Percentiles rank a stretch among this genome's conserved stretches.
Conservation (phyloP, 73 alveolate species). For the Paramecium tetraurelia region DNA sequence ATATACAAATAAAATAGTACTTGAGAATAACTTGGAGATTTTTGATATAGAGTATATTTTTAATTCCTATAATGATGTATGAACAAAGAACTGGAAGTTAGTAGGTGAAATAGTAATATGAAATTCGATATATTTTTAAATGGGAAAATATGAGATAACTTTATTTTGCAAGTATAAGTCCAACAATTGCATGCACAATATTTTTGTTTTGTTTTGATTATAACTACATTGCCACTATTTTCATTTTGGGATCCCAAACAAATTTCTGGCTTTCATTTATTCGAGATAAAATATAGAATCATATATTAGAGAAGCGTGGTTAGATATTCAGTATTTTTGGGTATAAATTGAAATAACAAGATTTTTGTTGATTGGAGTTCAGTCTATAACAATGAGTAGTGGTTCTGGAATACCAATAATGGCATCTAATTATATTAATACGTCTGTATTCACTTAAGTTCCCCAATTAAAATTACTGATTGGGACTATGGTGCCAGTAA, state of each 20-base stretch:
- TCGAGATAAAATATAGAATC: background rate
- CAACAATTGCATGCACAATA: conserved; percentile 7
- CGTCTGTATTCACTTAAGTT: background rate
- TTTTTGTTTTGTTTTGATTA: conserved; percentile 47
- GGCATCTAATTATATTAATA: conserved; percentile 26
- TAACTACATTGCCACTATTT: background rate
- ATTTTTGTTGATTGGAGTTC: background rate
- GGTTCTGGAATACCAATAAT: background rate
- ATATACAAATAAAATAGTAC: background rate
- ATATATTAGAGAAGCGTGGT: conserved; percentile 2
- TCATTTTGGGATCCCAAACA: conserved; percentile 1
- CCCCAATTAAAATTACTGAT: conserved; percentile 26
- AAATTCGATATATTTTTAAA: background rate
- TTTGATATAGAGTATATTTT: background rate
- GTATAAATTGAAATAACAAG: background rate
- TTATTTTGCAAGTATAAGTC: conserved; percentile 18
- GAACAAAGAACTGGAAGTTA: conserved; percentile 28
- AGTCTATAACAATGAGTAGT: background rate
- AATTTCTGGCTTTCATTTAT: background rate
- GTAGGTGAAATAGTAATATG: background rate
- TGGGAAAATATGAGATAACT: conserved; percentile 34
- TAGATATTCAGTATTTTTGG: background rate
- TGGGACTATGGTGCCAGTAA: conserved; percentile 23
- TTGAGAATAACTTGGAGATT: conserved; percentile 53
- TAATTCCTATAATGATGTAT: conserved; percentile 44